phyloP scores from a whole-genome alignment of 306 rosid species.

The Luffa aegyptiaca region DNA sequence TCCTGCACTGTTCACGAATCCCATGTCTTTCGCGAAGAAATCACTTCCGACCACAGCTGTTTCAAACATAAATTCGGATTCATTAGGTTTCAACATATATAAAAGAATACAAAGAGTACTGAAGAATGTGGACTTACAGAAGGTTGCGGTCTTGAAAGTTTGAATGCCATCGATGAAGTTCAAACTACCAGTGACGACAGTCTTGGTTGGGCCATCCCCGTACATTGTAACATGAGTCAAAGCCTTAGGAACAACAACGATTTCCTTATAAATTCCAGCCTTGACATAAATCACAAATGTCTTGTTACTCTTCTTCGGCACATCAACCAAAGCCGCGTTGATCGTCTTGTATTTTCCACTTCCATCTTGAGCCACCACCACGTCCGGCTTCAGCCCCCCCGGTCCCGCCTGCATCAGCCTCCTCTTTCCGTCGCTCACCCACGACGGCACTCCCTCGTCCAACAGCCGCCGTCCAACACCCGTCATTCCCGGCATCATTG shows the following conservation, averaged over 20 bases:
- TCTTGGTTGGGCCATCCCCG: slow-evolving; percentile 49
- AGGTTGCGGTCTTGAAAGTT: slow-evolving; percentile 33
- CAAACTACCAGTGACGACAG: slow-evolving; percentile 21
- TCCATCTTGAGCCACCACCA: slow-evolving; percentile 42
- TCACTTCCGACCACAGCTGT: slow-evolving; percentile 32
- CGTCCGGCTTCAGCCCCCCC: slow-evolving; percentile 1
- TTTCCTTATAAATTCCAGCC: slow-evolving; percentile 36
- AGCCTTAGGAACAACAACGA: neutral
- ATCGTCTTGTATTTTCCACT: slow-evolving; percentile 35
- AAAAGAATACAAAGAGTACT: neutral
- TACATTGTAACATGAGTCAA: slow-evolving; percentile 22
- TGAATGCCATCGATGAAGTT: slow-evolving; percentile 26
- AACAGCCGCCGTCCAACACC: slow-evolving; percentile 15
- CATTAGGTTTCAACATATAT: too few species aligned
- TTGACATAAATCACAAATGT: slow-evolving; percentile 43
- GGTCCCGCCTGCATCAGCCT: slow-evolving; percentile 1
- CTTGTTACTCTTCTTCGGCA: slow-evolving; percentile 18
- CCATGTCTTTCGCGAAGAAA: slow-evolving; percentile 30
- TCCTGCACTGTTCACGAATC: slow-evolving; percentile 25
- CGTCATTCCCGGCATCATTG: neutral
- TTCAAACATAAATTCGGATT: neutral
- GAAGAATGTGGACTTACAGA: slow-evolving; percentile 21
- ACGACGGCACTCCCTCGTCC: slow-evolving; percentile 15
- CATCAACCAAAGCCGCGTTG: slow-evolving; percentile 22
- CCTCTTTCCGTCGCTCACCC: slow-evolving; percentile 24